Base-by-base conservation (phyloP, 2,329 filamentous ascomycete species). In the Colletotrichum tofieldiae region DNA sequence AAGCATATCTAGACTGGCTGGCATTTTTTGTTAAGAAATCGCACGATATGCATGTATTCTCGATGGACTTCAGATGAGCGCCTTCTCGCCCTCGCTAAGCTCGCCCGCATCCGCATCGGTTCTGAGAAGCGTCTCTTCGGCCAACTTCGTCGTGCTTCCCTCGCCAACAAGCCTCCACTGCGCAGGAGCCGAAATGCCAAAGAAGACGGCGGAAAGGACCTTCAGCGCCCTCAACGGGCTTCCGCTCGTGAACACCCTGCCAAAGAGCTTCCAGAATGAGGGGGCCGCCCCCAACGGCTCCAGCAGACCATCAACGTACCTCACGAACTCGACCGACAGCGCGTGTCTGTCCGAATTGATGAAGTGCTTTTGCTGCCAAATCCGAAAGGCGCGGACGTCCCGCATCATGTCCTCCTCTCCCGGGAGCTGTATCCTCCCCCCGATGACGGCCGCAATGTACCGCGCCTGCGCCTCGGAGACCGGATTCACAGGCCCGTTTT, bases 121-220 rank as follows among this genome's bases (percentile, higher is more conserved):
- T 43, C 80, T 75, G 49, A 81, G 65, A 39, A 83, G 62, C 32
- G 80, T 82, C 66, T 77, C 81, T 39, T 69, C 66, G 0, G 80
- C 81, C 61, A 82, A 73, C 43, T 76, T 75, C 18, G 76, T 63
- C 51, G 77, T 79, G 0, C 73, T 75, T 8, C 80, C 80, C 9
- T 81, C 63, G 3, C 82, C 82, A 61, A 78, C 78, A 14, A 83
- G 67, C 43, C 81, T 75, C 77, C 81, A 84, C 73, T 81, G 79
- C 26, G 81, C 81, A 11, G 77, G 78, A 20, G 77, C 78, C n/a
- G 78, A 78, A 4, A 82, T 75, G 39, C 80, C 79, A 63, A 82
- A 81, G 74, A 82, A 82, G 41, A 83, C 79, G 3, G 79, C 77
- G 14, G 73, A 76, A 26, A 82, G 72, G 3, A 81, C 74, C 23